Evolutionary conservation across 306 rosid species (phyloP).

Genomic region (Sechiopsis laciniata): DNA sequence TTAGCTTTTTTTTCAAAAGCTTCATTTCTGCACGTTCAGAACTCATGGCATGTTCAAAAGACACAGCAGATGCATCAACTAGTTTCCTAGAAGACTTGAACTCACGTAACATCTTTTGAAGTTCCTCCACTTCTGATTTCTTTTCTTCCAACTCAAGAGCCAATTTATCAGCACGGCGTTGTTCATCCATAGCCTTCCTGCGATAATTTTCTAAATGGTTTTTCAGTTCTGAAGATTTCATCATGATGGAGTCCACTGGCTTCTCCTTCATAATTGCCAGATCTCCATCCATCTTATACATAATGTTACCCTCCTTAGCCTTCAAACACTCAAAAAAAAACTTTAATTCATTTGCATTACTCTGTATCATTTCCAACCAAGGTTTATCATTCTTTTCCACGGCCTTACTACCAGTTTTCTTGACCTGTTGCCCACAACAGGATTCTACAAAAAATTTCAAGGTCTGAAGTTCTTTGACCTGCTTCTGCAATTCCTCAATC

Average conservation of each 20-base stretch:
- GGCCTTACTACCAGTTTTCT: not conserved
- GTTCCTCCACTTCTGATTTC: slow-evolving; percentile 40
- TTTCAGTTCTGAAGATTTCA: slow-evolving; percentile 42
- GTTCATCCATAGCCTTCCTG: slow-evolving; percentile 52
- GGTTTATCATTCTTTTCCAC: slow-evolving; percentile 14
- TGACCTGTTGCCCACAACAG: slow-evolving; percentile 13
- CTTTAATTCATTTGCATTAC: slow-evolving; percentile 22
- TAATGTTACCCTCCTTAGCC: slow-evolving; percentile 32
- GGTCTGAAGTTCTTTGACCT: slow-evolving; percentile 26
- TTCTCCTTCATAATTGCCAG: slow-evolving; percentile 38
- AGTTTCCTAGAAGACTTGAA: slow-evolving; percentile 41
- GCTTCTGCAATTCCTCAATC: slow-evolving; percentile 33
- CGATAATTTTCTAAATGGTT: slow-evolving; percentile 43
- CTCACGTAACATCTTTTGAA: slow-evolving; percentile 40
- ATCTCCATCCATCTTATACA: slow-evolving; percentile 41
- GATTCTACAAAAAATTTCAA: slow-evolving; percentile 9
- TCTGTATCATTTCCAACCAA: slow-evolving; percentile 16
- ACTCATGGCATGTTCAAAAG: slow-evolving; percentile 27
- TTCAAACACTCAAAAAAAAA: slow-evolving; percentile 27
- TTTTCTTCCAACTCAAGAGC: slow-evolving; percentile 46
- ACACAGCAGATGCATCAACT: slow-evolving; percentile 30
- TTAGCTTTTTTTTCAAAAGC: slow-evolving; percentile 51
- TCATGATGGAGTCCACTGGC: slow-evolving; percentile 37
- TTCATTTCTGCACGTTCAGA: slow-evolving; percentile 40
- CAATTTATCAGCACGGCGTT: slow-evolving; percentile 44